Evolutionary conservation across 495 filamentous ascomycete genomes (phyloP).

Genomic region (Physcia stellaris): DNA sequence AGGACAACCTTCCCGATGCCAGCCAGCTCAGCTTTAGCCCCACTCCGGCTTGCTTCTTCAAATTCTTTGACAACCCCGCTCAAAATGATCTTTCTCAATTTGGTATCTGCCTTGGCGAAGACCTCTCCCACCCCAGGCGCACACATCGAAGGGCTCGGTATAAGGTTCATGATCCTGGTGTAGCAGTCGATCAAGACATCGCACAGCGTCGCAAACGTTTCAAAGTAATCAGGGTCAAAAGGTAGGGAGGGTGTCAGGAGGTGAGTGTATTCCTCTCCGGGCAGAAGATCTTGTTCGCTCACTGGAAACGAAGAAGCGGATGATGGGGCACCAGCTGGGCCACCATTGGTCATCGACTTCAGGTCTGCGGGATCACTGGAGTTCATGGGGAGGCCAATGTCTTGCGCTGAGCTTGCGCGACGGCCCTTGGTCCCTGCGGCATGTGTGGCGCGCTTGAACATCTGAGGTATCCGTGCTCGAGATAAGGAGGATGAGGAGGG

Average conservation of each 20-base stretch:
- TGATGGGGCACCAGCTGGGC: constrained; percentile 25
- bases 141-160: constrained; percentile 54
- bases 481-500: constrained; percentile 54
- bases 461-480: constrained; percentile 66
- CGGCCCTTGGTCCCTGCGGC: constrained; percentile 48
- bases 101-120: constrained; percentile 81
- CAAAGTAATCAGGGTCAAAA: constrained; percentile 95
- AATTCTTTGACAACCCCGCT: constrained; percentile 79
- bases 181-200: constrained; percentile 94
- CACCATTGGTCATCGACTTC: constrained; percentile 29
- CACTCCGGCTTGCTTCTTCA: constrained; percentile 66
- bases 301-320: constrained; percentile 32
- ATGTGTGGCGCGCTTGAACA: constrained; percentile 67
- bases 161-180: constrained; percentile 54
- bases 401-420: constrained; percentile 57
- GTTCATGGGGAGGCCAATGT: constrained; percentile 48
- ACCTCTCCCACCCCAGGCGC: constrained; percentile 51
- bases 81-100: constrained; percentile 74
- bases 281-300: constrained; percentile 38
- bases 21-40: constrained; percentile 64
- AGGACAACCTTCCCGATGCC: constrained; percentile 80
- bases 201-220: constrained; percentile 93
- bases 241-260: constrained; percentile 84
- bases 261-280: constrained; percentile 73
- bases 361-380: constrained; percentile 36